A percentile compares a stretch with the other conserved stretches of the same genome.
These are phyloP conservation scores for Aspergillus bombycis DNA, from an alignment of 2,329 filamentous ascomycete species.

Conservation along the genomic window DNA sequence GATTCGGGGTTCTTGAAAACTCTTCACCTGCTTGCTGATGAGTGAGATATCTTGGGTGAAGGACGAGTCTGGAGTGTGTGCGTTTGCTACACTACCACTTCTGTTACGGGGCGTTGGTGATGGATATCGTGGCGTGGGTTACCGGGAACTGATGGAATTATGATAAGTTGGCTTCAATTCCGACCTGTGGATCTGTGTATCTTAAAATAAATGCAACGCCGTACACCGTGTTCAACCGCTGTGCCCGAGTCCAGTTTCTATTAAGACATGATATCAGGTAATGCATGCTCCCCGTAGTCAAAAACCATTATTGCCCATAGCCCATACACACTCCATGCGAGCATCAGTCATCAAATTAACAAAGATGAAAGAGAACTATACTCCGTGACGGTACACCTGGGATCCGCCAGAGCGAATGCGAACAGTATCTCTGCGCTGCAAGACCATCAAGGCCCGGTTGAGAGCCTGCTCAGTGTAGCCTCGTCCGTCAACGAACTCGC, in stretches of 20 bases:
- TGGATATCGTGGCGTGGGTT: background rate
- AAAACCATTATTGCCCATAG: constrained; percentile 9
- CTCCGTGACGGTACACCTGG: constrained; percentile 52
- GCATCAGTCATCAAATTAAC: constrained; percentile 14
- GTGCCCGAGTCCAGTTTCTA: constrained; percentile 21
- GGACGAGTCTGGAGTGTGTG: background rate
- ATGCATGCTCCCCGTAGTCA: constrained; percentile 7
- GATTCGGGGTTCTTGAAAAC: background rate
- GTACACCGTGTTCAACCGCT: constrained; percentile 23
- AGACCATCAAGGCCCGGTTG: constrained; percentile 79
- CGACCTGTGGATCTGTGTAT: constrained; percentile 6
- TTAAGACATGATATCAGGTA: constrained; percentile 15
- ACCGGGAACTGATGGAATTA: background rate
- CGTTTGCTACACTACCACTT: background rate
- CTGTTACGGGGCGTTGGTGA: background rate
- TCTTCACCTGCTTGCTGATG: background rate
- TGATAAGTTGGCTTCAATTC: background rate
- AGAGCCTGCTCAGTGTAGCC: constrained; percentile 87
- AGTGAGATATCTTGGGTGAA: background rate
- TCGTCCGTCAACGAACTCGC: constrained; percentile 90
- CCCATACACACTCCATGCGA: constrained; percentile 10
- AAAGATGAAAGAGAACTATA: constrained; percentile 30
- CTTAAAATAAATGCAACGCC: constrained; percentile 17
- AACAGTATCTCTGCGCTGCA: constrained; percentile 81
- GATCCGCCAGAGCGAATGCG: constrained; percentile 54